Percentiles rank a stretch among this genome's conserved stretches.
Conservation (phyloP, 228 moss, liverwort and hornwort genomes). For the Sphagnum magellanicum region DNA sequence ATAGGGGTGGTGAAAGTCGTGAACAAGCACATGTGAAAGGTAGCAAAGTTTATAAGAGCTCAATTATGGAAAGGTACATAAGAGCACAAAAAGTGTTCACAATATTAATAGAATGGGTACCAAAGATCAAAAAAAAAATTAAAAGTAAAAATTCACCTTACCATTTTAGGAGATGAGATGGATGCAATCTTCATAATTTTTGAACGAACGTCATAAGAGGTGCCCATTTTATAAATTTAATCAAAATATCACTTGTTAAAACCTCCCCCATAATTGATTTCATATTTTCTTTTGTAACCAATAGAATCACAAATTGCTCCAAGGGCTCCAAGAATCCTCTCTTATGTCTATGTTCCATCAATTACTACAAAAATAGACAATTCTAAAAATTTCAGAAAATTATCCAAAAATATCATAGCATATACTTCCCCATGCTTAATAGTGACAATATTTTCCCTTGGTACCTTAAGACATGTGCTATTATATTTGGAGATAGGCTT, state of each 20-base stretch:
- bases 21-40: no score
- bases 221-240: constrained; percentile 27
- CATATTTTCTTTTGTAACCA: constrained; percentile 12
- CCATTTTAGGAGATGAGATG: constrained; percentile 24
- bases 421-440: no score
- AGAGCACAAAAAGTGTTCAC: not conserved
- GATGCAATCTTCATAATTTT: constrained; percentile 33
- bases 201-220: constrained; percentile 27
- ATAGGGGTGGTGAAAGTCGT: no score
- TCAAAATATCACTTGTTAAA: constrained; percentile 25
- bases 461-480: no score
- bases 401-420: no score
- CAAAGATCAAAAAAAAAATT: not conserved
- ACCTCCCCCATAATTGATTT: constrained; percentile 22
- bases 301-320: constrained; percentile 29
- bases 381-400: no score
- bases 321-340: constrained; percentile 25
- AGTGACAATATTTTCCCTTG: no score
- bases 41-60: not conserved
- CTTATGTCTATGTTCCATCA: constrained; percentile 16
- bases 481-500: no score
- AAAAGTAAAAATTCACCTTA: not conserved
- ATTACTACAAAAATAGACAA: constrained; percentile 1
- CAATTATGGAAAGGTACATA: not conserved
- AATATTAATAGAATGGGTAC: not conserved